Evolutionary conservation across 768 basidiomycete species (phyloP), one percentile per base, ranked within the genome.

Genomic region (Rhizopogon sp.): DNA sequence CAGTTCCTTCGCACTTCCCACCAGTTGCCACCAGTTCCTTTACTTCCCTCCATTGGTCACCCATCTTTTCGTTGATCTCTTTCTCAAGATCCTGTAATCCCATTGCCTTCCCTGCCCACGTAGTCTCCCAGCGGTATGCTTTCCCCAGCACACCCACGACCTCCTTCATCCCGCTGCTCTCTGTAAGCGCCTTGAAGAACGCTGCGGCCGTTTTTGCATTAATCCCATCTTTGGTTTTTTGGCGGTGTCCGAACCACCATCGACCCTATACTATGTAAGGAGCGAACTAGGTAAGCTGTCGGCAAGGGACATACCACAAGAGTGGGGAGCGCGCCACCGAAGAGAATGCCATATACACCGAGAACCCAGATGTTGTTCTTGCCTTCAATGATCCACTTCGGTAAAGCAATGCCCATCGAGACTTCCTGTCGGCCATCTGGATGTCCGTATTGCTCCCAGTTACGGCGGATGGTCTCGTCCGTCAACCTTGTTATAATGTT

Each of bases 381-480:
- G 41, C 90, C 82, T 63, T 94, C 93, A 49, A 99, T 79, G 53
- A 99, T 84, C 93, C 95, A 98, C 53, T 82, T 77, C 0, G 97
- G 97, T 5, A 99, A 76, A 0, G 97, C 97, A 60, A 99, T 95
- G 51, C 95, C 95, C 82, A 94, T 92, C 14, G 88, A 84, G 29
- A 95, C 77, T 64, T 93, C 89, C 66, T 98, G 93, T n/a, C 92
- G 87, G 6, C 97, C 97, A 68, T 99, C 97, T 0, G 97, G 97
- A 66, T 99, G 88, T 2, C 94, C 93, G 60, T 90, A 98, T 39
- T 85, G 76, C 60, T 89, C 83, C 74, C 85, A 85, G 70, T 99
- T 99, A 64, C 88, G 84, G 41, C 94, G 90, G 52, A 93, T 93
- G 5, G 82, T 87, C 66, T 92, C 91, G 71, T 99, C 94, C 0